Percentiles rank a stretch among this genome's conserved stretches.
phyloP scores from a whole-genome alignment of 331 rosid species.

The Quercus phellos region DNA sequence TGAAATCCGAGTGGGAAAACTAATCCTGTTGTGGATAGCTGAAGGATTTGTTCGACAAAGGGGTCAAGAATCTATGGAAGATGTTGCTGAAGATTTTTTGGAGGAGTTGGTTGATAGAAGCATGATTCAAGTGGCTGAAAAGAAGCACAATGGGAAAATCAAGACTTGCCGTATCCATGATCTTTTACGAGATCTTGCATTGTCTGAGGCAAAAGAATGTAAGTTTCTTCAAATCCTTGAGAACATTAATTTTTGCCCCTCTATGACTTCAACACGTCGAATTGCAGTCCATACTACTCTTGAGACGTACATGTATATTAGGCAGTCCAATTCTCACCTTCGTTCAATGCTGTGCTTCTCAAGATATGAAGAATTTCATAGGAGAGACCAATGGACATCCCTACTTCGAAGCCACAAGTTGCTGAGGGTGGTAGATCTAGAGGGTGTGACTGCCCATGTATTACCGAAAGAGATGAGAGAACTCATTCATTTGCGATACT shows the following conservation, averaged over 20 bases:
- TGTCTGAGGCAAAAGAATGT: slow-evolving; percentile 34
- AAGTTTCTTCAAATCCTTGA: slow-evolving; percentile 30
- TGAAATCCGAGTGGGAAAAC: slow-evolving; percentile 30
- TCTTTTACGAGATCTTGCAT: slow-evolving; percentile 42
- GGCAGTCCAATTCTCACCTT: too few relatives aligned
- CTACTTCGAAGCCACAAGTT: slow-evolving; percentile 14
- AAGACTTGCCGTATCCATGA: slow-evolving; percentile 41
- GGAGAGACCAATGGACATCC: too few relatives aligned
- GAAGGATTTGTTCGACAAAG: slow-evolving; percentile 43
- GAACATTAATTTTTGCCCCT: neutral
- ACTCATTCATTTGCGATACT: slow-evolving; percentile 46
- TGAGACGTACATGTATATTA: slow-evolving; percentile 6
- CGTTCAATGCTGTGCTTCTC: too few relatives aligned
- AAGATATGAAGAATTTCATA: too few relatives aligned
- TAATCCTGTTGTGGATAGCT: slow-evolving; percentile 42
- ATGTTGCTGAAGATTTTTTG: slow-evolving; percentile 38
- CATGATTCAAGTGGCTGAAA: slow-evolving; percentile 44
- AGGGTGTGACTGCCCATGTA: slow-evolving; percentile 30
- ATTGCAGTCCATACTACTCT: neutral
- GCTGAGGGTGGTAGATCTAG: slow-evolving; percentile 44
- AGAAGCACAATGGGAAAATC: slow-evolving; percentile 39
- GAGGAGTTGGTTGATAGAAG: slow-evolving; percentile 46
- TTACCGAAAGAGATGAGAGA: slow-evolving; percentile 34
- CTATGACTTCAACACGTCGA: neutral
- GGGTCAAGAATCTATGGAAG: slow-evolving; percentile 40